A percentile compares a stretch with the other conserved stretches of the same genome.
These are phyloP conservation scores for Wickerhamomyces strasburgensis DNA, from an alignment of 805 yeast species.

Conservation along the genomic window DNA sequence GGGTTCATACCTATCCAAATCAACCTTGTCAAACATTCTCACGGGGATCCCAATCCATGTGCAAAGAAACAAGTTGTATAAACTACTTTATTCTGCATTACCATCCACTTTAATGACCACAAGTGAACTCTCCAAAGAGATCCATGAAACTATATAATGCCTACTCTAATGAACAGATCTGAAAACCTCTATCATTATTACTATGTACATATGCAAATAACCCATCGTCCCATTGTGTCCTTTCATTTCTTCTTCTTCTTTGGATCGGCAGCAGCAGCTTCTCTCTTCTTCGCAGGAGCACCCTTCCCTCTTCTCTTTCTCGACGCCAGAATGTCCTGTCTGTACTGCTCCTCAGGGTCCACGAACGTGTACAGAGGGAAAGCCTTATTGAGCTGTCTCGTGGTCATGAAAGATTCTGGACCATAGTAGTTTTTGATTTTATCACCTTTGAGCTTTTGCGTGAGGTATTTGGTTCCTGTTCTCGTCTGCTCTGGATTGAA, in stretches of 20 bases:
- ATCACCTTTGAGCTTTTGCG: slow-evolving; percentile 68
- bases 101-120: slow-evolving; percentile 30
- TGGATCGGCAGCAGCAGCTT: slow-evolving; percentile 31
- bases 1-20: slow-evolving; percentile 37
- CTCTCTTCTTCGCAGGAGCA: slow-evolving; percentile 73
- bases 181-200: background rate
- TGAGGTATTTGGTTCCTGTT: slow-evolving; percentile 68
- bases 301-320: slow-evolving; percentile 86
- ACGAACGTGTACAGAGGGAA: slow-evolving; percentile 46
- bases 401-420: slow-evolving; percentile 61
- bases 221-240: slow-evolving; percentile 3
- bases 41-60: slow-evolving; percentile 41
- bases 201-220: background rate
- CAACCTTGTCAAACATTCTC: slow-evolving; percentile 35
- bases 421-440: slow-evolving; percentile 70
- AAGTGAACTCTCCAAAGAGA: background rate
- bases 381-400: slow-evolving; percentile 51
- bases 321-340: slow-evolving; percentile 38
- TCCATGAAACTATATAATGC: background rate
- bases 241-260: slow-evolving; percentile 35
- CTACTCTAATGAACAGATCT: background rate
- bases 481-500: slow-evolving; percentile 63
- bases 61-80: slow-evolving; percentile 45
- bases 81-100: slow-evolving; percentile 45
- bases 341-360: slow-evolving; percentile 65